Base-by-base conservation (phyloP, 106 monocot genomes). In the Acorus gramineus region DNA sequence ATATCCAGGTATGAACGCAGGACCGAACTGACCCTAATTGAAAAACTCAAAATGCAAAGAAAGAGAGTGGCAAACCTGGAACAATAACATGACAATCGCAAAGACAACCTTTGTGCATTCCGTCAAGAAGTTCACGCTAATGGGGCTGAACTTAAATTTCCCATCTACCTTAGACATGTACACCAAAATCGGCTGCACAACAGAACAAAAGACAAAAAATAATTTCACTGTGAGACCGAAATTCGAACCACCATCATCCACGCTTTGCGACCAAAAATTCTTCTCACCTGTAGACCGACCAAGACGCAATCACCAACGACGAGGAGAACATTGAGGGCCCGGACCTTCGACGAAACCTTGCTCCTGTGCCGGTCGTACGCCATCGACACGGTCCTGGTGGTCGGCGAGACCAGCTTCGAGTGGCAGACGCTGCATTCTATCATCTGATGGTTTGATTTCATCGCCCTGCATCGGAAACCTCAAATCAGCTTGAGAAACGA, bases 91-190 rank as follows among this genome's bases (percentile, higher is more conserved):
- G 54, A 69, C 13, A 46, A 92, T 73, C 50, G 92, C 92, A 71
- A 92, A 92, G 3, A 84, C 44, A 61, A 92, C 84, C 63, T 92
- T 92, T 56, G 84, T 64, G 71, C 72, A 67, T 72, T 92, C 92
- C 2, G 92, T 92, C 74, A 92, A 66, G 66, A 92, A 92, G 58
- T 92, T 92, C 48, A 92, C 87, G 66, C 92, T 84, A 69, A 92
- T 80, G 12, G 92, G 92, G 73, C 84, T 92, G 60, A 92, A 92
- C 7, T 82, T 77, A 62, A 92, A 92, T 7, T 67, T 76, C 67
- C 92, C 92, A 76, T 92, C 92, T 55, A 92, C 92, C 74, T 92
- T 92, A 28, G 78, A 87, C 92, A 92, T 87, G 53, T 70, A 92
- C 0, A 92, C 92, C 46, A 92, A 69, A 75, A 92, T 85, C 47